These are phyloP conservation scores for Leccinum subtestaceum DNA, from an alignment of 768 basidiomycete species.

Conservation along the genomic window DNA sequence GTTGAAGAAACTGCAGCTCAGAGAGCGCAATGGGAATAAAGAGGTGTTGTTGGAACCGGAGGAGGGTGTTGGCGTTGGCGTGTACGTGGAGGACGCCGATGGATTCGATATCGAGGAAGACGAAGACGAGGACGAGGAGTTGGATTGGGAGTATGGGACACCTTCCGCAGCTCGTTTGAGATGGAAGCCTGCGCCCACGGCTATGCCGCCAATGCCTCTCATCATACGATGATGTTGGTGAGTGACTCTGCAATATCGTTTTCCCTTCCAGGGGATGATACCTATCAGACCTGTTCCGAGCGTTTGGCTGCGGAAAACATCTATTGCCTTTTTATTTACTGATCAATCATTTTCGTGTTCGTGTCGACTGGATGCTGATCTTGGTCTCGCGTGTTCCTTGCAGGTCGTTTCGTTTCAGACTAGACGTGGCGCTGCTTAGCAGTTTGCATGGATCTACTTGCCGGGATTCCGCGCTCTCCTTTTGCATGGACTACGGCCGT, in stretches of 20 bases:
- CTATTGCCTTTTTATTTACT: conserved; percentile 62
- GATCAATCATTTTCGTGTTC: conserved; percentile 7
- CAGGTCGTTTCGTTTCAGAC: conserved; percentile 2
- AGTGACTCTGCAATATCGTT: conserved; percentile 15
- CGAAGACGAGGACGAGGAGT: conserved; percentile 19
- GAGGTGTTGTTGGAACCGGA: conserved; percentile 67
- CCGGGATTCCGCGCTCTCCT: not conserved
- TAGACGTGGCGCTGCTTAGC: not conserved
- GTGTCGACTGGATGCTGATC: conserved; percentile 1
- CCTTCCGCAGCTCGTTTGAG: conserved; percentile 45
- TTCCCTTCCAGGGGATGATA: conserved; percentile 52
- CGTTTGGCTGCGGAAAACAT: conserved; percentile 50
- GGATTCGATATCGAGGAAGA: conserved; percentile 29
- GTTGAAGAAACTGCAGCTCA: conserved; percentile 63
- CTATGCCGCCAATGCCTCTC: conserved; percentile 51
- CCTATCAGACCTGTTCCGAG: conserved; percentile 79
- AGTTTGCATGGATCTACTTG: not conserved
- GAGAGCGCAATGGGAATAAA: conserved; percentile 37
- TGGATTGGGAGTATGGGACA: conserved; percentile 61
- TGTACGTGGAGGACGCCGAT: conserved; percentile 77
- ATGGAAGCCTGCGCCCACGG: conserved; percentile 53
- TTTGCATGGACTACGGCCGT: conserved; percentile 15
- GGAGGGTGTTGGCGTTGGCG: conserved; percentile 70
- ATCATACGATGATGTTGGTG: conserved; percentile 24
- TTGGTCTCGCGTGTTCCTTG: conserved; percentile 6